Evolutionary conservation across 202 grass and related monocot species (phyloP), one percentile per base, ranked within the genome.

Genomic region (Zoysia matrella): DNA sequence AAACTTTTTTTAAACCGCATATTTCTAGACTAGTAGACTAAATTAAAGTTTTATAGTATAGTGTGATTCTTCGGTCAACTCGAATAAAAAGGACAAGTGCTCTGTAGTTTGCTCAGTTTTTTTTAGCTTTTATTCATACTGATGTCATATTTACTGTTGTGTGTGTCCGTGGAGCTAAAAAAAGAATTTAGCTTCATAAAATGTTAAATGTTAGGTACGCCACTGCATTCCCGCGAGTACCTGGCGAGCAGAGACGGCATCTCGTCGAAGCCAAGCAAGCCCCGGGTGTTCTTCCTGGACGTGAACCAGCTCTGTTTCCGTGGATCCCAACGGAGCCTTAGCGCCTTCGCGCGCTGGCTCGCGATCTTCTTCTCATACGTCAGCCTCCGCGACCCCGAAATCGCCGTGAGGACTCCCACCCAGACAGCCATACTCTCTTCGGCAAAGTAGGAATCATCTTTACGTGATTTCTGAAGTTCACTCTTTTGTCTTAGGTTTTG

Each of bases 251-350:
- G 83, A 54, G 79, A n/a, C 5, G 22, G 54, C 22, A n/a, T 56
- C 69, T 3, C 79, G 15, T 51, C 30, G 42, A 86, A 73, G 79
- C 47, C 67, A 44, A 40, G 18, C 50, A 91, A 86, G 30, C 53
- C 49, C 1, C 86, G 80, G 11, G 83, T 98, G 3, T 95, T 87
- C 77, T 95, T 95, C 71, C 89, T 95, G 41, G 95, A 95, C 78
- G 89, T 93, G 53, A 95, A 95, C 42, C 90, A 87, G 1, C 54
- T 95, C 47, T 98, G 95, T 77, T 98, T 85, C 74, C 63, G 92
- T 7, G 92, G 90, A 3, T 89, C 92, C 11, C 85, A 86, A 3
- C 87, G 86, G 1, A 93, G 90, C 66, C 87, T 98, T 67, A 45
- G 73, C 46, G 84, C 92, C 50, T 98, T 98, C 65, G 82, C 85